These are phyloP conservation scores for Diplodia intermedia DNA, from an alignment of 2,329 filamentous ascomycete genomes.

Conservation along the genomic window DNA sequence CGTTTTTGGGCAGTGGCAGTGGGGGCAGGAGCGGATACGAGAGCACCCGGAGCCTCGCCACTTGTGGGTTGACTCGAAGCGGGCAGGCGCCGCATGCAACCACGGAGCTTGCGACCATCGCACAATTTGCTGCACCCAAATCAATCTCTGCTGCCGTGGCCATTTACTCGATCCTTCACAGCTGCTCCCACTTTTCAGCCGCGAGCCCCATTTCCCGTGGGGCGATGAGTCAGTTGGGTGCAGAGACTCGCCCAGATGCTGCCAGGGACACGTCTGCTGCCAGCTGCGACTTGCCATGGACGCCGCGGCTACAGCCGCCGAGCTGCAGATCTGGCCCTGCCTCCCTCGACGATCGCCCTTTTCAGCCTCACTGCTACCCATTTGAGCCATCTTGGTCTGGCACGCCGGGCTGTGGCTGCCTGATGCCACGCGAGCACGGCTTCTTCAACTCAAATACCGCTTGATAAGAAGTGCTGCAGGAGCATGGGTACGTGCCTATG, in stretches of 20 bases:
- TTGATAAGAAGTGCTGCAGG: constrained; percentile 1
- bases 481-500: too few species aligned
- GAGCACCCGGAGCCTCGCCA: background rate
- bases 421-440: constrained; percentile 2
- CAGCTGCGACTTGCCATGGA: background rate
- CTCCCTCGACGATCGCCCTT: background rate
- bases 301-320: background rate
- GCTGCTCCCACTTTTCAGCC: background rate
- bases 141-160: background rate
- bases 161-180: too few species aligned
- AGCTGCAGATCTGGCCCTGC: background rate
- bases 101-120: constrained; percentile 5
- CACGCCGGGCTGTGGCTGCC: constrained; percentile 16
- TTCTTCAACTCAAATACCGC: constrained; percentile 17
- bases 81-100: constrained; percentile 15
- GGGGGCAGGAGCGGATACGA: constrained; percentile 16
- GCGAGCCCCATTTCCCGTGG: background rate
- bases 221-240: too few species aligned
- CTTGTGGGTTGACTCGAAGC: background rate
- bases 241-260: background rate
- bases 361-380: constrained; percentile 14
- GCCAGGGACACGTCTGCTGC: constrained; percentile 10
- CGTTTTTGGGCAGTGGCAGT: background rate
- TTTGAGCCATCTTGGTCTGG: background rate
- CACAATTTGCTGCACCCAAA: background rate